Evolutionary conservation across 371 early-diverging fungal genomes (phyloP), one percentile per base, ranked within the genome.

Genomic region (Furculomyces boomerangus): DNA sequence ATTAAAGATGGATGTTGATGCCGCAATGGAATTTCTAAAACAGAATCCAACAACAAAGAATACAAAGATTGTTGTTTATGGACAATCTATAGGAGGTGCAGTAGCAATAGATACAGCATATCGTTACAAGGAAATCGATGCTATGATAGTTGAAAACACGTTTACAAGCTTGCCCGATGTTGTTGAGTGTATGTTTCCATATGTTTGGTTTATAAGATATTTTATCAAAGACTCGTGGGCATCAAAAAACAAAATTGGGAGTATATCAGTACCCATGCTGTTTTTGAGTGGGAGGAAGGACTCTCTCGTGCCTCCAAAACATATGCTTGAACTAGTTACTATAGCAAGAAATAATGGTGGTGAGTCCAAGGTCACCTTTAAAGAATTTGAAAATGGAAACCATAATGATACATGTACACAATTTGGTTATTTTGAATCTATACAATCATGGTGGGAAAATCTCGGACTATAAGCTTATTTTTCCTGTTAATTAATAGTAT

Each of bases 1-100:
- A 0, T 64, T 94, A 22, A 74, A 78, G 54, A 76, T 85, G 31
- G 97, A 96, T 65, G 77, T 91, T 22, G 80, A 86, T 75, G 80
- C 92, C 0, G 78, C 87, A 30, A 71, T 94, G 31, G 81, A 90
- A 59, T 93, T 75, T 65, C 74, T 96, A 31, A 70, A 68, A 49
- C 62, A 70, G 5, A 86, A 92, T 61, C 76, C 79, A 22, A 60
- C 83, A 20, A 64, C 89, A 1, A 76, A 74, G 46, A 63, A 84
- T 54, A 80, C 86, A 1, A 79, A 80, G 54, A 64, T 96, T 26
- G 70, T 94, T 30, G 78, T 88, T 1, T 95, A 83, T 66, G 97
- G 97, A 0, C 96, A 96, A 66, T 89, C 89, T 16, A 84, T 96
- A 55, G 97, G 97, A 40, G 97, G 96, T n/a, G 97, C 97, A 3